phyloP scores from a whole-genome alignment of 208 protist genomes.

The Acanthamoeba polyphaga region DNA sequence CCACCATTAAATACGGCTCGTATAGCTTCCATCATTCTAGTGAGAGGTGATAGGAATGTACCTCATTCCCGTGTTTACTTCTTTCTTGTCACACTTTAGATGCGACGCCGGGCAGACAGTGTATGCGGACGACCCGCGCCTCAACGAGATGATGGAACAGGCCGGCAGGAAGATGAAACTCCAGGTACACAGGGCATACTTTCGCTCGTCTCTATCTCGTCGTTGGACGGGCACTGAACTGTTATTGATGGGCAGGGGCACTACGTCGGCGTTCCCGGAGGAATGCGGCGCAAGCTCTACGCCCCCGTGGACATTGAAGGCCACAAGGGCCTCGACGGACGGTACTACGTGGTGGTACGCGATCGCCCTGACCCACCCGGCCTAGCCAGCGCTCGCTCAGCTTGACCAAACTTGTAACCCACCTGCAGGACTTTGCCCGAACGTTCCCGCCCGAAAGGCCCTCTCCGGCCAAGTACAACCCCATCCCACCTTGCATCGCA shows the following conservation, averaged over 20 bases:
- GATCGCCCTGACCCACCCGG: too few relatives aligned
- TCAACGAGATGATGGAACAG: slow-evolving; percentile 66
- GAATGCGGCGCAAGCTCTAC: background rate
- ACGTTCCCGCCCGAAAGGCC: slow-evolving; percentile 64
- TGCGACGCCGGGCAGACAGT: background rate
- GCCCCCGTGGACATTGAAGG: slow-evolving; percentile 69
- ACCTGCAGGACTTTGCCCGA: slow-evolving; percentile 59
- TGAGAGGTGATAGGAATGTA: background rate
- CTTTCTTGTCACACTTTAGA: background rate
- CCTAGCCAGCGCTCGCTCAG: too few relatives aligned
- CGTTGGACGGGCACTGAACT: too few relatives aligned
- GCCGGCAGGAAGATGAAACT: slow-evolving; percentile 35
- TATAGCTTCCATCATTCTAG: background rate
- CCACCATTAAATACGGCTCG: slow-evolving; percentile 25
- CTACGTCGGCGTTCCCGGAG: background rate
- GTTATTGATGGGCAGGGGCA: background rate
- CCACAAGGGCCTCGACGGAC: slow-evolving; percentile 28
- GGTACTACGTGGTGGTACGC: slow-evolving; percentile 62
- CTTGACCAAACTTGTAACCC: background rate
- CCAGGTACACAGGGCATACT: background rate
- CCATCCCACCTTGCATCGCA: too few relatives aligned
- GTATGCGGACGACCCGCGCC: background rate
- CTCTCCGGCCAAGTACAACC: background rate
- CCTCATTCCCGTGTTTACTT: background rate
- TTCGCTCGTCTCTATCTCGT: too few relatives aligned